These are phyloP conservation scores for Eimeria mitis DNA, from an alignment of 169 alveolate species.

Conservation along the genomic window DNA sequence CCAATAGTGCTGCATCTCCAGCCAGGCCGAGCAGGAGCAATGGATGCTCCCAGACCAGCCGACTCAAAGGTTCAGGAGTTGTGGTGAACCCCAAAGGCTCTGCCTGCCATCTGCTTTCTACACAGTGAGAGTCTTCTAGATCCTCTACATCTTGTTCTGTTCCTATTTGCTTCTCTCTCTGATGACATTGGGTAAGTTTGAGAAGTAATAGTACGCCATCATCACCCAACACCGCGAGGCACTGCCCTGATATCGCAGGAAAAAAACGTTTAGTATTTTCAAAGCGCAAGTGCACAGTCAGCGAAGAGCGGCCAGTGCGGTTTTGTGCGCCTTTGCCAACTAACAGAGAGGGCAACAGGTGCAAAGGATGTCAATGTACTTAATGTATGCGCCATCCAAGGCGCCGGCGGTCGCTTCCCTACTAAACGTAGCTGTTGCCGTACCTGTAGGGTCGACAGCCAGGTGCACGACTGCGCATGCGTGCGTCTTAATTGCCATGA, in stretches of 20 bases:
- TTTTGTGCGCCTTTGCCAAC: background rate
- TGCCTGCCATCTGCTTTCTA: conserved; percentile 16
- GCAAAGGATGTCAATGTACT: background rate
- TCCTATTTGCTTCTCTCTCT: background rate
- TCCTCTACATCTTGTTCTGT: background rate
- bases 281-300: background rate
- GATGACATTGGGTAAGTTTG: background rate
- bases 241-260: conserved; percentile 42
- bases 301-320: background rate
- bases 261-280: too few species aligned
- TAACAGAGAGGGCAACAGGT: background rate
- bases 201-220: conserved; percentile 50
- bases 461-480: conserved; percentile 22
- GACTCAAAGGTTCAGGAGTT: conserved; percentile 26
- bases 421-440: background rate
- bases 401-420: background rate
- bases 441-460: conserved; percentile 70
- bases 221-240: conserved; percentile 48
- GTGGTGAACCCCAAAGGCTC: conserved; percentile 36
- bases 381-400: background rate
- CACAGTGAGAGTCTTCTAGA: background rate
- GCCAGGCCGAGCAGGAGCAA: conserved; percentile 35
- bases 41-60: conserved; percentile 60
- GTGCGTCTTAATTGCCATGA: conserved; percentile 52
- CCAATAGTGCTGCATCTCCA: conserved; percentile 40